Evolutionary conservation across 805 yeast genomes (phyloP).

Genomic region (Cyberlindnera veronae): DNA sequence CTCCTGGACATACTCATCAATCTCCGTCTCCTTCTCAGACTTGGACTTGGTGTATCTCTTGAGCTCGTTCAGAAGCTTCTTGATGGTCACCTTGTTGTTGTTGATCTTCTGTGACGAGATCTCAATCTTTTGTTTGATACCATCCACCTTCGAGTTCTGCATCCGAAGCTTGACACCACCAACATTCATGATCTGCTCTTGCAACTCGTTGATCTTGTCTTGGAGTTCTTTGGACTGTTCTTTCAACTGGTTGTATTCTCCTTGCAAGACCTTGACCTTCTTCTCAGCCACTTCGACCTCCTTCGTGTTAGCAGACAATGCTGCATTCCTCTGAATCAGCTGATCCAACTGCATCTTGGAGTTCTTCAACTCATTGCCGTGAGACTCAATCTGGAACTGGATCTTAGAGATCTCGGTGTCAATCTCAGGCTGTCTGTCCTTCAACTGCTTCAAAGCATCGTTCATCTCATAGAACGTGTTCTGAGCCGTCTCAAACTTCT

Average conservation of each 20-base stretch:
- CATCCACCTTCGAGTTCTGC: slow-evolving; percentile 80
- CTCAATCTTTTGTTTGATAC: slow-evolving; percentile 63
- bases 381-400: slow-evolving; percentile 60
- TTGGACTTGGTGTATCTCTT: slow-evolving; percentile 50
- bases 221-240: slow-evolving; percentile 54
- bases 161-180: slow-evolving; percentile 85
- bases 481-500: slow-evolving; percentile 45
- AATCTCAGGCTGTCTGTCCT: slow-evolving; percentile 67
- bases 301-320: slow-evolving; percentile 27
- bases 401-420: slow-evolving; percentile 58
- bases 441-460: slow-evolving; percentile 49
- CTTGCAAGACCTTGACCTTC: slow-evolving; percentile 32
- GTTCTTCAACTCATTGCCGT: slow-evolving; percentile 49
- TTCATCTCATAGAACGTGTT: slow-evolving; percentile 57
- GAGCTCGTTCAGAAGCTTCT: slow-evolving; percentile 62
- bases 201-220: slow-evolving; percentile 53
- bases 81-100: slow-evolving; percentile 50
- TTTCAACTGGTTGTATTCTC: slow-evolving; percentile 44
- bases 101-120: slow-evolving; percentile 53
- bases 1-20: slow-evolving; percentile 33
- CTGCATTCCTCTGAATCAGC: slow-evolving; percentile 24
- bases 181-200: slow-evolving; percentile 77
- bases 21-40: slow-evolving; percentile 45
- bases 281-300: slow-evolving; percentile 36
- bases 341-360: slow-evolving; percentile 42